Conservation (phyloP, 176 grass and related monocot genomes). For the Raddia guianensis region DNA sequence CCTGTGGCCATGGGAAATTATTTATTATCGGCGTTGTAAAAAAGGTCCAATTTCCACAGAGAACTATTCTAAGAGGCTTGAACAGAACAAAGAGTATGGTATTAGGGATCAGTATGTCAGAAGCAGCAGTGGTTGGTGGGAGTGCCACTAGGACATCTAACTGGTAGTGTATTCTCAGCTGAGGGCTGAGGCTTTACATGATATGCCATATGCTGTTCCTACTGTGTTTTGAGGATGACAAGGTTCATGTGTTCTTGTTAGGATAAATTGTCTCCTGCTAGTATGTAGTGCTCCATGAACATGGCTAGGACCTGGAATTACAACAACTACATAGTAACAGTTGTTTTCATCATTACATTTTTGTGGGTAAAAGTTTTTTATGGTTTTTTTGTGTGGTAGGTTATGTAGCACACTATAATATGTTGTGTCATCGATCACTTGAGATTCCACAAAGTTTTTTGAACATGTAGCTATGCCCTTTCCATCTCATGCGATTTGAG, state of each 20-base stretch:
- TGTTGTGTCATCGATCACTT: neutral
- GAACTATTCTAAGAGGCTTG: conserved; percentile 60
- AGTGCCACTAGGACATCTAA: conserved; percentile 30
- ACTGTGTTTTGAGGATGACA: conserved; percentile 36
- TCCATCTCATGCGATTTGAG: conserved; percentile 35
- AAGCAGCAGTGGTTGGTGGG: conserved; percentile 73
- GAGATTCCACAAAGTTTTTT: neutral
- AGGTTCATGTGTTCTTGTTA: conserved; percentile 30
- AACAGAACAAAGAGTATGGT: conserved; percentile 69
- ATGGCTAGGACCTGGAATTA: conserved; percentile 10
- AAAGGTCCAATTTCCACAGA: conserved; percentile 66
- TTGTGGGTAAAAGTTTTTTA: conserved; percentile 10
- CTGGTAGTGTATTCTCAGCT: conserved; percentile 4
- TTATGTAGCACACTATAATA: conserved; percentile 1
- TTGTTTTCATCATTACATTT: conserved; percentile 19
- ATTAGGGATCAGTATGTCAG: conserved; percentile 66
- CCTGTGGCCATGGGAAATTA: conserved; percentile 67
- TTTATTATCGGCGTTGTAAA: conserved; percentile 49
- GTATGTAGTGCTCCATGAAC: conserved; percentile 24
- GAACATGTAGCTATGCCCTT: neutral
- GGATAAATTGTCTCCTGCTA: conserved; percentile 4
- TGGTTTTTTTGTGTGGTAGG: neutral
- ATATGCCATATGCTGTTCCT: neutral
- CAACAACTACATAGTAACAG: conserved; percentile 14
- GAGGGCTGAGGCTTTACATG: neutral